These are phyloP conservation scores for Rubia yunnanensis DNA, from an alignment of 257 asterid genomes.

Conservation along the genomic window DNA sequence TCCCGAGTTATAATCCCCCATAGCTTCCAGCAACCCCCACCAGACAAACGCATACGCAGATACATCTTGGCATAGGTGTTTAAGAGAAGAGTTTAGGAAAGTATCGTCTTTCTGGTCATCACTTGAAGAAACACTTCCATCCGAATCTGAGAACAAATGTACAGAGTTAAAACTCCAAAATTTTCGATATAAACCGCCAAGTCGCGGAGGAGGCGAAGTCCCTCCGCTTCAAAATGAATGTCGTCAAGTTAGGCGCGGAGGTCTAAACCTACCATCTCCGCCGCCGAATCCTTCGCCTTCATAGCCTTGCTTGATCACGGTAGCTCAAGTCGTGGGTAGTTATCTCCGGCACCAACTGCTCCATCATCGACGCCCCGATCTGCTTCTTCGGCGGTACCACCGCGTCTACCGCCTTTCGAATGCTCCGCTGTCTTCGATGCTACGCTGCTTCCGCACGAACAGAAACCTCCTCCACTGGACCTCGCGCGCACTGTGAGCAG, in stretches of 20 bases:
- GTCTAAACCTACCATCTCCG: not conserved
- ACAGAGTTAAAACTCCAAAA: conserved; percentile 14
- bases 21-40: conserved; percentile 85
- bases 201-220: conserved; percentile 1
- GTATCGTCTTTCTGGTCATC: conserved; percentile 62
- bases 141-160: conserved; percentile 62
- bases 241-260: conserved; percentile 22
- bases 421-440: too few relatives aligned
- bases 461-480: too few relatives aligned
- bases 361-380: too few relatives aligned
- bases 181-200: conserved; percentile 25
- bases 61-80: conserved; percentile 11
- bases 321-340: too few relatives aligned
- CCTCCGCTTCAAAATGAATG: conserved; percentile 12
- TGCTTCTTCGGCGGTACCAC: too few relatives aligned
- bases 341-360: too few relatives aligned
- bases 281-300: conserved; percentile 39
- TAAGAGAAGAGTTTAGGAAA: conserved; percentile 14
- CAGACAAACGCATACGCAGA: conserved; percentile 42
- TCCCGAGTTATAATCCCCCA: conserved; percentile 64
- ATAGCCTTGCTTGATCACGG: conserved; percentile 31
- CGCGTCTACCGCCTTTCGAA: too few relatives aligned
- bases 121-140: conserved; percentile 46
- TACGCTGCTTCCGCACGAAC: too few relatives aligned
- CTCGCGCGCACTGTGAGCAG: too few relatives aligned